Evolutionary conservation across 2,329 filamentous ascomycete species (phyloP).

Genomic region (Alternaria angustiovoidea): DNA sequence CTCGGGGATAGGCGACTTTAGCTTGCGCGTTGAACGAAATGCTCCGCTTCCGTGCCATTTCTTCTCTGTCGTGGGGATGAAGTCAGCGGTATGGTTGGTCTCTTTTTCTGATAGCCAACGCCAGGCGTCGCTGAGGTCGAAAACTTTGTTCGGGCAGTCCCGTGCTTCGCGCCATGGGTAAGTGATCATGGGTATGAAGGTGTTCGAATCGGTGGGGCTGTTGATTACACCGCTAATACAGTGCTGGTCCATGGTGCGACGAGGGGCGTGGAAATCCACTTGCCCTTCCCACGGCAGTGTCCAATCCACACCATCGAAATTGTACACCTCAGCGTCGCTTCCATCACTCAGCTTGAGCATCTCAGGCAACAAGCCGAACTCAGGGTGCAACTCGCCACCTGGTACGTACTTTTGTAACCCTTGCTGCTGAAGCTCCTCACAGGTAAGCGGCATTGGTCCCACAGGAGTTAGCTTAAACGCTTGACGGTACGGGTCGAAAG

Average conservation of each 20-base stretch:
- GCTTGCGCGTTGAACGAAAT: not conserved
- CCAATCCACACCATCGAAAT: constrained; percentile 27
- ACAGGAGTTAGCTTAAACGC: constrained; percentile 32
- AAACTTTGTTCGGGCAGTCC: fast-evolving
- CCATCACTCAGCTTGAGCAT: constrained; percentile 23
- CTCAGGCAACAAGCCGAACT: constrained; percentile 18
- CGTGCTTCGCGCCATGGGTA: not conserved
- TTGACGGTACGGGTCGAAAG: constrained; percentile 27
- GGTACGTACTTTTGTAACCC: constrained; percentile 28
- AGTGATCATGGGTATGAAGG: not conserved
- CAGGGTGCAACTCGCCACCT: constrained; percentile 24
- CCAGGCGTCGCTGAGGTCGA: not conserved
- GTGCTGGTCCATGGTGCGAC: not conserved
- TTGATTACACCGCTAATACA: not conserved
- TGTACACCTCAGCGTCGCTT: constrained; percentile 21
- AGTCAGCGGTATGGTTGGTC: not conserved
- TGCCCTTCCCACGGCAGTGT: constrained; percentile 16
- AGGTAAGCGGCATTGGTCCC: constrained; percentile 26
- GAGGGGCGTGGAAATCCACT: constrained; percentile 1
- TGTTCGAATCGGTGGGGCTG: not conserved
- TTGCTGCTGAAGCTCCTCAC: constrained; percentile 28
- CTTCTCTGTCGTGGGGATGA: not conserved
- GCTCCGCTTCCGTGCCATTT: not conserved
- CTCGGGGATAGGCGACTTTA: constrained; percentile 23
- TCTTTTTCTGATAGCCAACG: not conserved